A percentile compares a stretch with the other conserved stretches of the same genome.
phyloP scores from a whole-genome alignment of 2,329 filamentous ascomycete genomes.

The Aphanocladium album region DNA sequence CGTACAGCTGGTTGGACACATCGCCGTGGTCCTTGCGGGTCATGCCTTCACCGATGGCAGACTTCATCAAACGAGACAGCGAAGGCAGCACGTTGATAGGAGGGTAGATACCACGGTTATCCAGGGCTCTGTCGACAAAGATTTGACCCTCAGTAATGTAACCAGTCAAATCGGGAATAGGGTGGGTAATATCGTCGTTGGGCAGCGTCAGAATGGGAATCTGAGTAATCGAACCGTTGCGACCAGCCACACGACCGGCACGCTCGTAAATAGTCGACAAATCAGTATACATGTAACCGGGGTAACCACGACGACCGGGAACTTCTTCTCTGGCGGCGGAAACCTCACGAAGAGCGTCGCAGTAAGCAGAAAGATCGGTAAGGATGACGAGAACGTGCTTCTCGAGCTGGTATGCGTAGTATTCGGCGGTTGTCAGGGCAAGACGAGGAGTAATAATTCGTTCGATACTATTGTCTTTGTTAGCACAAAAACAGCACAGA shows the following conservation, averaged over 20 bases:
- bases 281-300: conserved; percentile 99
- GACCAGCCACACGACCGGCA: conserved; percentile 92
- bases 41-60: conserved; percentile 94
- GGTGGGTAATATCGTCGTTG: conserved; percentile 99
- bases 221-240: conserved; percentile 98
- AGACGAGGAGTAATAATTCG: conserved; percentile 99
- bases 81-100: conserved; percentile 98
- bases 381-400: conserved; percentile 99
- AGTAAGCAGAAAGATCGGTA: conserved; percentile 96
- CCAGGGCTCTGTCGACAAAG: conserved; percentile 86
- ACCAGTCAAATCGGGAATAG: conserved; percentile 95
- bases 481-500: not conserved
- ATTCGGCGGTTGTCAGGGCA: conserved; percentile 95
- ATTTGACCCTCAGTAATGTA: conserved; percentile 99
- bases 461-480: conserved; percentile 65
- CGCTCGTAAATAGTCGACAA: conserved; percentile 99
- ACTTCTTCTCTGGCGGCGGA: conserved; percentile 98
- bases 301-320: conserved; percentile 96
- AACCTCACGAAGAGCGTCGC: conserved; percentile 96
- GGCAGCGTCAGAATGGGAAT: conserved; percentile 99
- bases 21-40: conserved; percentile 96
- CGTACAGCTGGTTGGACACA: conserved; percentile 98
- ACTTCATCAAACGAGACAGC: conserved; percentile 99
- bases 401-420: conserved; percentile 99
- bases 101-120: conserved; percentile 97